Evolutionary conservation across 139 green algal genomes (phyloP).

Genomic region (Desmodesmus armatus): DNA sequence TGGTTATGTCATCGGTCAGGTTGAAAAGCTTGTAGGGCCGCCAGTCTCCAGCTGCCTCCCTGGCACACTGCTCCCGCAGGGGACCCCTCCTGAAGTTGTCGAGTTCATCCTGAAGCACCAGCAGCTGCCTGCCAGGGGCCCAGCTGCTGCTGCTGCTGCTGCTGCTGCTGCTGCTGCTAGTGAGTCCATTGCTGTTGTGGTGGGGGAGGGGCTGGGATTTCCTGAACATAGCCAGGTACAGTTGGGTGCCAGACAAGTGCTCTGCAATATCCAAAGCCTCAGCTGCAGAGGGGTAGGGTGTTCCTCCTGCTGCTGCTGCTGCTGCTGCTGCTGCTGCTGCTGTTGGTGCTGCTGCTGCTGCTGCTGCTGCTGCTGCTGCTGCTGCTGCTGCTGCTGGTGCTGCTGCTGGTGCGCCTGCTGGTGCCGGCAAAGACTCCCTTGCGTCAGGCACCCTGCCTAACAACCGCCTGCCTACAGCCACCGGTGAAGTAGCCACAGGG

Average conservation of each 20-base stretch:
- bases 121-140: not conserved
- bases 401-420: not conserved
- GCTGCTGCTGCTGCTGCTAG: slow-evolving; percentile 1
- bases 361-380: not conserved
- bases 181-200: not conserved
- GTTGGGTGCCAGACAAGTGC: not conserved
- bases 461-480: too few species aligned
- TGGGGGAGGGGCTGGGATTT: not conserved
- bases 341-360: not conserved
- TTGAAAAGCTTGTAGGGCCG: slow-evolving; percentile 30
- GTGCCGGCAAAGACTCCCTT: too few species aligned
- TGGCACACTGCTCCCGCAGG: not conserved
- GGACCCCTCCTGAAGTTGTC: slow-evolving; percentile 5
- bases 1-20: slow-evolving; percentile 1
- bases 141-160: not conserved
- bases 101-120: not conserved
- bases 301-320: not conserved
- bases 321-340: not conserved
- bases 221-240: not conserved
- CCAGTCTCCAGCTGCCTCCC: slow-evolving; percentile 12
- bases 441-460: too few species aligned
- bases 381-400: not conserved
- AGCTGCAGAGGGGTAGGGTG: not conserved
- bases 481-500: not conserved
- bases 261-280: not conserved